Evolutionary conservation across 2,329 filamentous ascomycete species (phyloP).

Genomic region (Cryphonectria radicalis): DNA sequence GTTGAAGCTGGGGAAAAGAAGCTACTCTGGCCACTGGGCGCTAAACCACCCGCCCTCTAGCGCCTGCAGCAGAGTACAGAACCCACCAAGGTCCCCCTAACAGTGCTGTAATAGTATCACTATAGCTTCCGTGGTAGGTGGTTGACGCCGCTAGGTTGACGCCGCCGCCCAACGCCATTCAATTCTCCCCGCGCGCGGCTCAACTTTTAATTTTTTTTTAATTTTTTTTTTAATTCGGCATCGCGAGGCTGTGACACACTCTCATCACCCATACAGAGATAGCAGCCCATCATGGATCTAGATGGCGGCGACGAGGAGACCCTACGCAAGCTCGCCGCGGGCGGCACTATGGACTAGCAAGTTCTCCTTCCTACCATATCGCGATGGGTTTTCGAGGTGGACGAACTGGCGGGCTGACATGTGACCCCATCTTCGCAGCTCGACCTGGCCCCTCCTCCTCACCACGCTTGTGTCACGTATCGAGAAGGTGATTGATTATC

Average conservation of each 20-base stretch:
- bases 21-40: neutral
- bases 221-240: neutral
- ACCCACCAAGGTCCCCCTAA: neutral
- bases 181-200: constrained; percentile 3
- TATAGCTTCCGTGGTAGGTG: neutral
- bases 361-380: constrained; percentile 33
- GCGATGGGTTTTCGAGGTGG: neutral
- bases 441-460: constrained; percentile 71
- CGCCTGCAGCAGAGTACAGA: neutral
- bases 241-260: neutral
- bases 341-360: constrained; percentile 61
- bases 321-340: constrained; percentile 53
- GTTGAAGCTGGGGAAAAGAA: neutral
- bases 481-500: constrained; percentile 54
- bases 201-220: neutral
- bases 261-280: constrained; percentile 31
- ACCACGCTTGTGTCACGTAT: constrained; percentile 68
- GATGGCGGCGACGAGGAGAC: constrained; percentile 58
- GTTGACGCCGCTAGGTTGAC: neutral
- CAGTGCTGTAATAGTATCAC: neutral
- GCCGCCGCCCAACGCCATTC: neutral
- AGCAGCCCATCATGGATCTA: constrained; percentile 53
- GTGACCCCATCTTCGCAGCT: constrained; percentile 51
- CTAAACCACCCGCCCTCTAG: neutral
- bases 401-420: constrained; percentile 30